phyloP scores from a whole-genome alignment of 139 green algal species.

The Pleodorina starrii region DNA sequence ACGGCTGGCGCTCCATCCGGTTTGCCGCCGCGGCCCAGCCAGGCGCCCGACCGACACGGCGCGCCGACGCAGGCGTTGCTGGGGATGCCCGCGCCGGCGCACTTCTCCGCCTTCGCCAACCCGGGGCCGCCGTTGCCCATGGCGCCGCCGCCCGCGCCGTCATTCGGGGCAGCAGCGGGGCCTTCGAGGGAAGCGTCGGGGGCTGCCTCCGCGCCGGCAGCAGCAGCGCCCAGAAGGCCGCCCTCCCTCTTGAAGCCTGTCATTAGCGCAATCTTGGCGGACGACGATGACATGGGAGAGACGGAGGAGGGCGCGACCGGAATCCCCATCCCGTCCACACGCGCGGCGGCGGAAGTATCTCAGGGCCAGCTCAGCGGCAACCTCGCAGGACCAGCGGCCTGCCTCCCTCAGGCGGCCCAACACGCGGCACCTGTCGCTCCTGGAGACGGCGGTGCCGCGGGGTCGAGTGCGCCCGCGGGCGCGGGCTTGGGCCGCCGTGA shows the following conservation, averaged over 20 bases:
- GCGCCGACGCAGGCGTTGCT: neutral
- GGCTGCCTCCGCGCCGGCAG: neutral
- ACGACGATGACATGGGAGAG: neutral
- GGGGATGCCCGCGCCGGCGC: neutral
- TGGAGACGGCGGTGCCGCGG: no score
- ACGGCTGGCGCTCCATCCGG: neutral
- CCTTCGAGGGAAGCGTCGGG: neutral
- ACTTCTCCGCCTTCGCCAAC: neutral
- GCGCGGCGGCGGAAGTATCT: neutral
- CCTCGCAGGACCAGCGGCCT: no score
- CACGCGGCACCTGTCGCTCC: no score
- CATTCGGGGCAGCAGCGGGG: neutral
- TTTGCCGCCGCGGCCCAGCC: constrained; percentile 15
- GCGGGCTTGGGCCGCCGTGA: no score
- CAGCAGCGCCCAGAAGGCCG: neutral
- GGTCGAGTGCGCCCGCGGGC: no score
- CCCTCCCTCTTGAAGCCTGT: neutral
- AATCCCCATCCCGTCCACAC: neutral
- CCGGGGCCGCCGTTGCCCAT: neutral
- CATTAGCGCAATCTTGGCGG: constrained; percentile 17
- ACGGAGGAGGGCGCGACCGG: neutral
- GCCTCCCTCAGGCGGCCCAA: no score
- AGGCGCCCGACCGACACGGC: neutral
- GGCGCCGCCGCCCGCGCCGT: neutral
- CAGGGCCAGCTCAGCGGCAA: neutral